Conservation (phyloP, 1,139 yeast genomes). For the Martiniozyma asiatica region DNA sequence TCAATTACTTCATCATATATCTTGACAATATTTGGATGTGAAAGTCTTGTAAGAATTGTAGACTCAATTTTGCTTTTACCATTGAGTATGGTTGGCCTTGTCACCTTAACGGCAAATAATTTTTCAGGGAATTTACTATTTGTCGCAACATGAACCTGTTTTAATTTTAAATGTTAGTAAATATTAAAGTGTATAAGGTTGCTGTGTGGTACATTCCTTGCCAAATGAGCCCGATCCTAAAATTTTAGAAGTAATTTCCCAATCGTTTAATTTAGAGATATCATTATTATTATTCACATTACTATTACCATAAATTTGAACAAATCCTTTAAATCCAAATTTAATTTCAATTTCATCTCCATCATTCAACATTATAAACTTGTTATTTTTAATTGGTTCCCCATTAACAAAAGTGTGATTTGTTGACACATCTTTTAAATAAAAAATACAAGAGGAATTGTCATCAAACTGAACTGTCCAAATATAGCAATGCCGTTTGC, state of each 20-base stretch:
- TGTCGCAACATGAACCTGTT: conserved; percentile 21
- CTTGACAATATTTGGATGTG: conserved; percentile 84
- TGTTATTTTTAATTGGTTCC: conserved; percentile 14
- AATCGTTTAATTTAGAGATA: conserved; percentile 24
- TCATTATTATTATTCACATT: too few species aligned
- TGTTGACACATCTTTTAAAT: conserved; percentile 39
- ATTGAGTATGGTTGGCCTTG: conserved; percentile 20
- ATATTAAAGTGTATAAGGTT: background rate
- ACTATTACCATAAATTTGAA: too few species aligned
- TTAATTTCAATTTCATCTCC: conserved; percentile 33
- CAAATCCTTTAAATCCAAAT: conserved; percentile 23
- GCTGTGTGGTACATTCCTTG: conserved; percentile 29
- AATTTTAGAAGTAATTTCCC: conserved; percentile 32
- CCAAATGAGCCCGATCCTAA: conserved; percentile 58
- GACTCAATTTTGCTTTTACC: conserved; percentile 29
- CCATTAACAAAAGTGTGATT: conserved; percentile 44
- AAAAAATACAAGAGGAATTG: conserved; percentile 34
- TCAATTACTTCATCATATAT: conserved; percentile 33
- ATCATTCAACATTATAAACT: conserved; percentile 28
- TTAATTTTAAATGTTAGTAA: background rate
- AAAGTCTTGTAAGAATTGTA: conserved; percentile 36
- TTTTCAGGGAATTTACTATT: conserved; percentile 11
- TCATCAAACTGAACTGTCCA: conserved; percentile 34
- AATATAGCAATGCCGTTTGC: conserved; percentile 16
- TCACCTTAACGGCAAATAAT: conserved; percentile 41